phyloP scores from a whole-genome alignment of 306 rosid genomes.

The Lablab purpureus region DNA sequence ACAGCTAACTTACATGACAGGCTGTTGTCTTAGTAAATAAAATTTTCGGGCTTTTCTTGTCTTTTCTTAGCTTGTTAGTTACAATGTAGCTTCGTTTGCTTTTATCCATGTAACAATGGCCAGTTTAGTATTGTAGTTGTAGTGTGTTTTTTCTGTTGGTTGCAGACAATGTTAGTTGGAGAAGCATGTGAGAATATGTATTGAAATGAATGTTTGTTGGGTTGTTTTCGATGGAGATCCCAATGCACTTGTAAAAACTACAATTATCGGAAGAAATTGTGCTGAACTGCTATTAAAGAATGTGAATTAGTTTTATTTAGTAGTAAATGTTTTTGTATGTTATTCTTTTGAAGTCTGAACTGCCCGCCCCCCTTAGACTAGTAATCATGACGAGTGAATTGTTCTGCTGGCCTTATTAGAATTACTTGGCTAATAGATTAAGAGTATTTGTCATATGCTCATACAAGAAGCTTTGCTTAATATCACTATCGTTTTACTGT shows the following conservation, averaged over 20 bases:
- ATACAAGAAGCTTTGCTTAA: background rate
- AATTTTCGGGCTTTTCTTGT: background rate
- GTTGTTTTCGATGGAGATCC: too few species aligned
- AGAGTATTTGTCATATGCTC: background rate
- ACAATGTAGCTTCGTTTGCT: background rate
- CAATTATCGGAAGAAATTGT: background rate
- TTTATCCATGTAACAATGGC: too few species aligned
- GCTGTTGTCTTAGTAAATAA: background rate
- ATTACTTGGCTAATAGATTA: background rate
- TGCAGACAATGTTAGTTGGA: too few species aligned
- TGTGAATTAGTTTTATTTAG: background rate
- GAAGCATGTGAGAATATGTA: too few species aligned
- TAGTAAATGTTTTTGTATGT: background rate
- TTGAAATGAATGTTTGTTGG: too few species aligned
- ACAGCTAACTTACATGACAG: background rate
- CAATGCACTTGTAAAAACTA: background rate
- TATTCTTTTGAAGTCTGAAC: conserved; percentile 25
- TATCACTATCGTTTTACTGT: background rate
- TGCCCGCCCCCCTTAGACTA: background rate
- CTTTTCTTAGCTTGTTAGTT: background rate
- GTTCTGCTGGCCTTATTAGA: background rate
- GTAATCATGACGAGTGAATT: conserved; percentile 6
- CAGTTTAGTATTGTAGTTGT: too few species aligned
- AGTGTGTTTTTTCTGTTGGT: too few species aligned
- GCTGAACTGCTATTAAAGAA: conserved; percentile 6